Conservation (phyloP, 2,329 filamentous ascomycete species). For the Mycosphaerella sp. region DNA sequence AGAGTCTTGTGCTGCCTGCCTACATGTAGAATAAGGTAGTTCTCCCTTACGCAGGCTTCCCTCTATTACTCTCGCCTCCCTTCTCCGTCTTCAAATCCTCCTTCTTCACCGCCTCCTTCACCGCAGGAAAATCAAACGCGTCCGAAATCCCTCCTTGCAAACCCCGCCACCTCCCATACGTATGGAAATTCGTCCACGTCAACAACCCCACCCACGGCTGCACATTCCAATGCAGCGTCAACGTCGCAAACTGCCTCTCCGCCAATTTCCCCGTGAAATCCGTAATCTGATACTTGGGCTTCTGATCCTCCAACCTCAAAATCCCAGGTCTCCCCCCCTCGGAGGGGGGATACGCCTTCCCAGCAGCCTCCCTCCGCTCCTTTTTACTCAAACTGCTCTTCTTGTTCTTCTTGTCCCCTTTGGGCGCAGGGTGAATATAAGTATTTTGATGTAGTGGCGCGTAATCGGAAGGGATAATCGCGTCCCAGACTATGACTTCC, state of each 20-base stretch:
- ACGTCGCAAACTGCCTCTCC: constrained; percentile 63
- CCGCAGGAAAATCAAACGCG: constrained; percentile 56
- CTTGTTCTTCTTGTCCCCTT: constrained; percentile 18
- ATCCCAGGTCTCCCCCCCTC: constrained; percentile 52
- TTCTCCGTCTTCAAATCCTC: constrained; percentile 45
- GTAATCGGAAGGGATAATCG: constrained; percentile 73
- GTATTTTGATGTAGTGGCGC: constrained; percentile 50
- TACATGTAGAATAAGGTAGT: not conserved
- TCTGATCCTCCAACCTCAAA: constrained; percentile 73
- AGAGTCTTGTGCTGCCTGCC: too few relatives aligned
- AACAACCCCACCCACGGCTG: constrained; percentile 92
- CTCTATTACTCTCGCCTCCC: constrained; percentile 44
- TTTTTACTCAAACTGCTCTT: too few relatives aligned
- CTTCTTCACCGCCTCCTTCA: constrained; percentile 50
- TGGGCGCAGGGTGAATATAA: constrained; percentile 47
- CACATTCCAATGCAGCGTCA: constrained; percentile 89
- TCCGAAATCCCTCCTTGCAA: constrained; percentile 60
- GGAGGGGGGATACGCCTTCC: constrained; percentile 32
- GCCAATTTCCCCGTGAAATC: constrained; percentile 77
- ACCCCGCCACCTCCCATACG: constrained; percentile 56
- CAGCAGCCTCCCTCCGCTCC: constrained; percentile 10
- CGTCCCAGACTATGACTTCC: constrained; percentile 89
- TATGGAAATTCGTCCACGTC: constrained; percentile 60
- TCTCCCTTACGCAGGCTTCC: constrained; percentile 35
- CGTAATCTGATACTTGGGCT: constrained; percentile 95